phyloP scores from a whole-genome alignment of 768 basidiomycete species.

The Clitopilus hobsonii region DNA sequence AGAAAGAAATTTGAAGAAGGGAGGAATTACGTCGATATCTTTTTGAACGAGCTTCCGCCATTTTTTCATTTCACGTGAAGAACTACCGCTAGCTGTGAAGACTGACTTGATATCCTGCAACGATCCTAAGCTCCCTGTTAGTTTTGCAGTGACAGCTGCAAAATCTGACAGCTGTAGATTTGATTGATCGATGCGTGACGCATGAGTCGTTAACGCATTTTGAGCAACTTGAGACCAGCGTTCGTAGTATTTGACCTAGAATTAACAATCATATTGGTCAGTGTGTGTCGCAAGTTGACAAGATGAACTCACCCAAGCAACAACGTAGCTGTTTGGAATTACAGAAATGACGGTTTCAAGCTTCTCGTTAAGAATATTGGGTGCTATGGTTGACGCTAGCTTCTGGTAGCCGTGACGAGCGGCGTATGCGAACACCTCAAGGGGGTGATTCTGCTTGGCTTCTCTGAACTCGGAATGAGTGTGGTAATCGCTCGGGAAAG shows the following conservation, averaged over 20 bases:
- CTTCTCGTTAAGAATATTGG: background rate
- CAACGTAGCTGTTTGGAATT: background rate
- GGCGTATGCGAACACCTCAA: background rate
- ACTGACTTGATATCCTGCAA: too few species aligned
- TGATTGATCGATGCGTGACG: background rate
- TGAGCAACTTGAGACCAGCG: background rate
- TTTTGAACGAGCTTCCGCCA: too few species aligned
- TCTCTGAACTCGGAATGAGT: background rate
- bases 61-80: too few species aligned
- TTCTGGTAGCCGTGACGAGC: background rate
- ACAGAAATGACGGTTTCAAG: background rate
- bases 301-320: background rate
- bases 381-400: background rate
- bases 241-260: background rate
- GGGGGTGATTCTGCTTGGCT: background rate
- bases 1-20: too few species aligned
- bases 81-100: too few species aligned
- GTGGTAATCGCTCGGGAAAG: background rate
- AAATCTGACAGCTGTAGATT: background rate
- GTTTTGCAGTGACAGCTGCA: background rate
- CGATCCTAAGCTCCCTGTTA: background rate
- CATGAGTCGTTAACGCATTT: background rate
- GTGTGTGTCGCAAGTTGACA: background rate
- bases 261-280: background rate
- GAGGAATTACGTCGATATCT: too few species aligned